Evolutionary conservation across 352 stramenopile species (phyloP).

Genomic region (Globisporangium perplexum): DNA sequence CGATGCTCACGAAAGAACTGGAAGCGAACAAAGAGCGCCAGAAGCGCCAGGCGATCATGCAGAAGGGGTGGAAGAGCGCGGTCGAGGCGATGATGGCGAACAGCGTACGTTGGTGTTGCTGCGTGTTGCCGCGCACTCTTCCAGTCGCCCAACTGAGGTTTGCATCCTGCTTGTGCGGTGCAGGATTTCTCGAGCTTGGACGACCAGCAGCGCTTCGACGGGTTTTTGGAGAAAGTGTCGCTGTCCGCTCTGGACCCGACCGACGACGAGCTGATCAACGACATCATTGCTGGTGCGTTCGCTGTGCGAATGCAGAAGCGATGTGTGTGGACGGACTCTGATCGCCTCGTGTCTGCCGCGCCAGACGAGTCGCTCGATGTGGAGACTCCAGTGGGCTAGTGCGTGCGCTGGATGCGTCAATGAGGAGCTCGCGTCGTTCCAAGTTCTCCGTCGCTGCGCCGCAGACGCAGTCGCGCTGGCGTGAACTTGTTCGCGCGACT

Average conservation of each 20-base stretch:
- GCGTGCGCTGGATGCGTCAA: background rate
- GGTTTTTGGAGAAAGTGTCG: constrained; percentile 56
- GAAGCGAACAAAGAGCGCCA: constrained; percentile 86
- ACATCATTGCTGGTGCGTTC: constrained; percentile 14
- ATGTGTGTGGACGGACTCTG: background rate
- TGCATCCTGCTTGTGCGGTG: background rate
- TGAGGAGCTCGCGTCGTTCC: background rate
- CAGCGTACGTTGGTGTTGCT: constrained; percentile 31
- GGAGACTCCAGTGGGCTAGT: constrained; percentile 14
- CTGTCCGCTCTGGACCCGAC: constrained; percentile 55
- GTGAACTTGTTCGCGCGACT: no score
- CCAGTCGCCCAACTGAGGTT: no score
- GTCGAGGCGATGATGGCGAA: constrained; percentile 79
- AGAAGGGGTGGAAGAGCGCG: constrained; percentile 85
- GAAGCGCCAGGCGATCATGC: constrained; percentile 85
- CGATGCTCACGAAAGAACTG: constrained; percentile 84
- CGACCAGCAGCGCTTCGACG: constrained; percentile 57
- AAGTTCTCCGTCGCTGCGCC: background rate
- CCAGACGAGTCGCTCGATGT: constrained; percentile 17
- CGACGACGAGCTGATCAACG: constrained; percentile 38
- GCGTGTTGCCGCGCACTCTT: no score
- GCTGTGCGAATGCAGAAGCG: background rate
- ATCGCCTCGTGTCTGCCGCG: background rate
- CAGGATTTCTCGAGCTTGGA: constrained; percentile 48
- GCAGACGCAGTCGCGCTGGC: background rate